Percentiles rank a stretch among this genome's conserved stretches.
Conservation (phyloP, 441 rosid genomes). For the Erodium moschatum region DNA sequence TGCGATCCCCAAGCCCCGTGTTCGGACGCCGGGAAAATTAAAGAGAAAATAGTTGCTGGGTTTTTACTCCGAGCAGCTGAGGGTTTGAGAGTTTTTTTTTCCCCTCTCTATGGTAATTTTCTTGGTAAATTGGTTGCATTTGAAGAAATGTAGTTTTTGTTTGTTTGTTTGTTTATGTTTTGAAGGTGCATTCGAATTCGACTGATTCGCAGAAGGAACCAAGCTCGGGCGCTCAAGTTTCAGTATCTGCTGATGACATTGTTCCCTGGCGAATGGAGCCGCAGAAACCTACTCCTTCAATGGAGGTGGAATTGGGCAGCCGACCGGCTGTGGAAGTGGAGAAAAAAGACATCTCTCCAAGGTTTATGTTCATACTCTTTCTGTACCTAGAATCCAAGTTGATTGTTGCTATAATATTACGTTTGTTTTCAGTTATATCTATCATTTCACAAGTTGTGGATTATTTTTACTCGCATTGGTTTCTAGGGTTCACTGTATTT, state of each 20-base stretch:
- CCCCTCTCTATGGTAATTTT: not conserved
- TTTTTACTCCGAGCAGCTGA: not conserved
- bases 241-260: conserved; percentile 21
- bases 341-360: not conserved
- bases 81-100: not conserved
- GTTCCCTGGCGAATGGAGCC: conserved; percentile 22
- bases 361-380: not conserved
- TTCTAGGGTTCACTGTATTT: not conserved
- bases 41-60: not conserved
- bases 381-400: not conserved
- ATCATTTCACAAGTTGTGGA: not conserved
- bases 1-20: not conserved
- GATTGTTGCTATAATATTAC: not conserved
- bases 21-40: not conserved
- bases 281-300: conserved; percentile 13
- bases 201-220: conserved; percentile 29
- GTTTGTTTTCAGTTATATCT: not conserved
- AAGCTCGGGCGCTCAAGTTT: conserved; percentile 20
- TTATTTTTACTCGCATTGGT: not conserved
- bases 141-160: not conserved
- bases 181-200: conserved; percentile 33
- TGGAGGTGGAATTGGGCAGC: not conserved
- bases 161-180: conserved; percentile 5
- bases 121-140: conserved; percentile 7
- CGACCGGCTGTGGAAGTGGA: not conserved